Evolutionary conservation across 2,329 filamentous ascomycete species (phyloP), one percentile per base, ranked within the genome.

Genomic region (Ramichloridium luteum): DNA sequence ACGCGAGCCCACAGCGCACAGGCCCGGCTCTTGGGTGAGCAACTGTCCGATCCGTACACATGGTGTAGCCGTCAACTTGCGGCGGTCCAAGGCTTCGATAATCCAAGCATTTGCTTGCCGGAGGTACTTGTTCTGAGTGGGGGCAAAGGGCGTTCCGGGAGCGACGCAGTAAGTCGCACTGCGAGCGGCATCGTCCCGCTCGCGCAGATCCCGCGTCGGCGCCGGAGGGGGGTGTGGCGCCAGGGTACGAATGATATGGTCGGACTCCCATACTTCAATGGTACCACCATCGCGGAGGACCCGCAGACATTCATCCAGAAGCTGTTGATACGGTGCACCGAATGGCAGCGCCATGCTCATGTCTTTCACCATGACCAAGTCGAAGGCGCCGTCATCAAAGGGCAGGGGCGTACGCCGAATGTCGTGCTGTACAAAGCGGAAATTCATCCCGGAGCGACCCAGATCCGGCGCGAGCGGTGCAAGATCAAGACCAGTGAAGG

Each of bases 401-500:
- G 88, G 88, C 48, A 86, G 72, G 1, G 83, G 82, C 2, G 69
- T 55, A 37, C 72, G 71, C 36, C 83, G 77, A 41, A 93, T 60
- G 55, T 94, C 86, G 53, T 93, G 84, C 51, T 86, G 80, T 32
- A 93, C 72, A 53, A 93, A 94, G 8, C 67, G 74, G 84, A 85
- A 93, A 43, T 81, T 77, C 65, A 93, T 79, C 28, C 82, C 81
- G 46, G 77, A 75, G 45, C 75, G 74, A 46, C 67, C 61, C 44
- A 77, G 52, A 43, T 75, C 68, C 18, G 72, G 69, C 5, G 79
- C 76, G 14, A 88, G 55, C 4, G 80, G 77, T 6, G 80, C 79
- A 34, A 93, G 74, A 51, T 93, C 85, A 25, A 93, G 58, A 2
- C 85, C 86, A 0, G 79, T 82, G 51, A 92, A 93, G 4, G 74